Conservation (phyloP, 129 eudicot species). For the Gnaphalium uliginosum region DNA sequence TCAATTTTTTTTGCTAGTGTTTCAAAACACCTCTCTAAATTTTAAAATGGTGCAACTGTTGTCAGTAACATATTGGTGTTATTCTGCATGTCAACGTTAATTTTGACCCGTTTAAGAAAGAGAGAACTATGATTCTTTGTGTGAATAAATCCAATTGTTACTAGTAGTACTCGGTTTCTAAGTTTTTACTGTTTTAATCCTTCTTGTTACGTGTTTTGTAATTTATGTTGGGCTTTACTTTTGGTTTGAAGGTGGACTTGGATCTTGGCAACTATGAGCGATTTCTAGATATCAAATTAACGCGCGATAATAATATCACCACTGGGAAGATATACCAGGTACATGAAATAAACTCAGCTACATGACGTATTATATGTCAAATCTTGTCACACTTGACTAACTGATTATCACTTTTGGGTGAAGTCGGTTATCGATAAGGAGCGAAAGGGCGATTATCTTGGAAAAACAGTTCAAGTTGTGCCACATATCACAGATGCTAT, state of each 20-base stretch:
- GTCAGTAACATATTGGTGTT: neutral
- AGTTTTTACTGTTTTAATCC: neutral
- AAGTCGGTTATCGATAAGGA: slow-evolving; percentile 90
- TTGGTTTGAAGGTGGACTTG: slow-evolving; percentile 77
- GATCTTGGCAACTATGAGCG: slow-evolving; percentile 99
- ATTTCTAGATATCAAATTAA: slow-evolving; percentile 76
- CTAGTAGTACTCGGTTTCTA: neutral
- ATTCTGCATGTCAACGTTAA: neutral
- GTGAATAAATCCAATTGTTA: neutral
- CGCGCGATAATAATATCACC: slow-evolving; percentile 89
- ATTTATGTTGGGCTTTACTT: slow-evolving; percentile 17
- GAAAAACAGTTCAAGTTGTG: slow-evolving; percentile 92
- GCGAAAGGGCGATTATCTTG: slow-evolving; percentile 93
- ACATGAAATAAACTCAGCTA: slow-evolving; percentile 15
- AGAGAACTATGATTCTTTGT: neutral
- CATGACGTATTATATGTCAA: neutral
- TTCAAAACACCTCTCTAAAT: neutral
- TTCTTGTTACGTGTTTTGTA: neutral
- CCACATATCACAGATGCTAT: slow-evolving; percentile 97
- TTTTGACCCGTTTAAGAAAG: slow-evolving; percentile 5
- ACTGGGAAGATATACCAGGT: slow-evolving; percentile 96
- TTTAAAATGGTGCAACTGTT: slow-evolving; percentile 1
- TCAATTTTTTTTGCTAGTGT: too few species aligned
- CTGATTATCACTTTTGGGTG: slow-evolving; percentile 27
- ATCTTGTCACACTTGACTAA: slow-evolving; percentile 5